phyloP scores from a whole-genome alignment of 2,329 filamentous ascomycete species.

The Aaosphaeria arxii region DNA sequence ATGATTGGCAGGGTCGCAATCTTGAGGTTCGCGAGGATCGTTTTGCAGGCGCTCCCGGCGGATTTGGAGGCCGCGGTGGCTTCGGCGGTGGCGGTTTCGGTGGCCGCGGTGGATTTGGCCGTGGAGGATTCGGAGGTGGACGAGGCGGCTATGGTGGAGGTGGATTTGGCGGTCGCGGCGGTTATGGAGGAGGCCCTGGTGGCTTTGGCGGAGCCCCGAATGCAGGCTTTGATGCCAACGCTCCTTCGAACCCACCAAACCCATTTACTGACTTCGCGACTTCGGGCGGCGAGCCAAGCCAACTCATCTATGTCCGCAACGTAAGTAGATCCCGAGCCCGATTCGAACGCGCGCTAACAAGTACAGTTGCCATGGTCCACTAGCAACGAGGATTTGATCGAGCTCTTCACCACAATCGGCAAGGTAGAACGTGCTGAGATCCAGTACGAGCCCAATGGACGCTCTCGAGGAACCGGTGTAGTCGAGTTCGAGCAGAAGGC shows the following conservation, averaged over 20 bases:
- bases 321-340: slow-evolving; percentile 56
- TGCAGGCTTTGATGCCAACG: slow-evolving; percentile 48
- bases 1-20: slow-evolving; percentile 93
- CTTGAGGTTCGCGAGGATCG: slow-evolving; percentile 96
- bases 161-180: slow-evolving; percentile 44
- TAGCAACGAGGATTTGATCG: slow-evolving; percentile 94
- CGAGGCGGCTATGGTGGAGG: slow-evolving; percentile 57
- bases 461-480: slow-evolving; percentile 93
- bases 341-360: not conserved
- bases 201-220: slow-evolving; percentile 24
- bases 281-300: slow-evolving; percentile 76
- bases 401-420: slow-evolving; percentile 95
- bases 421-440: slow-evolving; percentile 99
- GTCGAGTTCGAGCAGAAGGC: slow-evolving; percentile 83
- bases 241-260: slow-evolving; percentile 64
- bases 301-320: slow-evolving; percentile 93
- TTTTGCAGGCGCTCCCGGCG: slow-evolving; percentile 64
- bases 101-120: slow-evolving; percentile 39
- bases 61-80: slow-evolving; percentile 38
- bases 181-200: slow-evolving; percentile 38
- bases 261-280: slow-evolving; percentile 93
- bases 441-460: slow-evolving; percentile 94
- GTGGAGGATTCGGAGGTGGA: slow-evolving; percentile 47
- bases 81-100: slow-evolving; percentile 38
- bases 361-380: slow-evolving; percentile 92